These are phyloP conservation scores for Neofusicoccum parvum DNA, from an alignment of 2,329 filamentous ascomycete genomes.

Conservation along the genomic window DNA sequence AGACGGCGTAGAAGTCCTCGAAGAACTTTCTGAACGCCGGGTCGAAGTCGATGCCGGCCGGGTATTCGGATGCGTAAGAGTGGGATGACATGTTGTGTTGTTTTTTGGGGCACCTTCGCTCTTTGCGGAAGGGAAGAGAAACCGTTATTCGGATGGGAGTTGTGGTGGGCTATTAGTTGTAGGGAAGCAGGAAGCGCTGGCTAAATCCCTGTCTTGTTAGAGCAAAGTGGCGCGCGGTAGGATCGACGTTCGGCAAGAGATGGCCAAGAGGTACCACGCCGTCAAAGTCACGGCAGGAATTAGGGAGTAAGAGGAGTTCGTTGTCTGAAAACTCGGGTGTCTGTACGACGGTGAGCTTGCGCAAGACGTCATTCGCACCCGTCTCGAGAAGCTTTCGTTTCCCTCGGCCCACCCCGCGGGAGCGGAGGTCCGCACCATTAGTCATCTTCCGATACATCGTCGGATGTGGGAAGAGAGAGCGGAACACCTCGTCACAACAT, in stretches of 20 bases:
- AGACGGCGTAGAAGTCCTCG: constrained; percentile 49
- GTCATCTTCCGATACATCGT: constrained; percentile 16
- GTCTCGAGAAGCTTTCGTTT: too few species aligned
- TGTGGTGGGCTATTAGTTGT: too few species aligned
- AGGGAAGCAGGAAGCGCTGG: too few species aligned
- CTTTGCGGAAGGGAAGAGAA: neutral
- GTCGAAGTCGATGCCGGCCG: constrained; percentile 37
- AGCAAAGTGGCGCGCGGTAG: too few species aligned
- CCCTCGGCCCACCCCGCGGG: constrained; percentile 3
- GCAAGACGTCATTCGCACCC: neutral
- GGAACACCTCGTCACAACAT: neutral
- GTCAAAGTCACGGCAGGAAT: too few species aligned
- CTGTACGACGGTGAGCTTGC: too few species aligned
- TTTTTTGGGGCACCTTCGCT: neutral
- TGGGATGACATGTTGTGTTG: neutral
- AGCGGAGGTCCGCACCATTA: constrained; percentile 13
- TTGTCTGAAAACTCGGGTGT: too few species aligned
- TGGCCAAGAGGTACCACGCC: too few species aligned
- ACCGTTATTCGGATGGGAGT: too few species aligned
- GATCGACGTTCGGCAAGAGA: too few species aligned
- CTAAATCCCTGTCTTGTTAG: too few species aligned
- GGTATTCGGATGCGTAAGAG: constrained; percentile 39
- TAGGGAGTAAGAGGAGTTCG: too few species aligned
- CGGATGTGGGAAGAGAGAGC: constrained; percentile 7
- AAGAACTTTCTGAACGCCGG: constrained; percentile 48